Evolutionary conservation across 768 basidiomycete species (phyloP).

Genomic region (Pleurotus djamor): DNA sequence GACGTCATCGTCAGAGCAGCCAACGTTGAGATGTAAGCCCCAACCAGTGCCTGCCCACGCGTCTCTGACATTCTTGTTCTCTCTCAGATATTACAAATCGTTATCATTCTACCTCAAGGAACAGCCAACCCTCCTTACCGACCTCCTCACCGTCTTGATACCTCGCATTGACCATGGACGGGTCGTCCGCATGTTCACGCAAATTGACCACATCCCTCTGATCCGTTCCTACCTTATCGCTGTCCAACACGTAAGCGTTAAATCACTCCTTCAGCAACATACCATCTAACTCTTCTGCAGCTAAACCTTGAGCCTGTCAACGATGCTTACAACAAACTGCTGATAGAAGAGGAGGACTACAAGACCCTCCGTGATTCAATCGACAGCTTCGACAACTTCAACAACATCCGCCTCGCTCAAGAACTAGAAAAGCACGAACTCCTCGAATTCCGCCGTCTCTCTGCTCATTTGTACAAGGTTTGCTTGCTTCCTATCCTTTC

Average conservation of each 20-base stretch:
- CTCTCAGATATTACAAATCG: slow-evolving; percentile 85
- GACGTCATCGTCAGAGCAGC: slow-evolving; percentile 95
- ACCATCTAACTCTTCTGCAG: slow-evolving; percentile 32
- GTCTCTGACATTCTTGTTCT: slow-evolving; percentile 3
- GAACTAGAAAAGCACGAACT: slow-evolving; percentile 88
- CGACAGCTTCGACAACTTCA: slow-evolving; percentile 98
- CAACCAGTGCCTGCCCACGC: not conserved
- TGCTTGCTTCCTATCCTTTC: slow-evolving; percentile 4
- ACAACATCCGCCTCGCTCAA: slow-evolving; percentile 83
- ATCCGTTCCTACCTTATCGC: slow-evolving; percentile 96
- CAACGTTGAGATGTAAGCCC: slow-evolving; percentile 89
- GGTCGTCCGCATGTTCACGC: slow-evolving; percentile 93
- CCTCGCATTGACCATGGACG: slow-evolving; percentile 94
- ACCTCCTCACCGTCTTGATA: slow-evolving; percentile 89
- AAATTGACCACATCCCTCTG: slow-evolving; percentile 94
- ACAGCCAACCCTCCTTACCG: slow-evolving; percentile 91
- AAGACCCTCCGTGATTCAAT: slow-evolving; percentile 97
- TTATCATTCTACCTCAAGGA: slow-evolving; percentile 93
- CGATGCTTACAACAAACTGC: slow-evolving; percentile 95
- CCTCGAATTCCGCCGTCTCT: slow-evolving; percentile 92
- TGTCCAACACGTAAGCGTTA: slow-evolving; percentile 77
- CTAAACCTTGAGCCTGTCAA: slow-evolving; percentile 97
- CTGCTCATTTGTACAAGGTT: slow-evolving; percentile 96
- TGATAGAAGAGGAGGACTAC: slow-evolving; percentile 99
- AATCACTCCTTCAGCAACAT: not conserved